Evolutionary conservation across 495 filamentous ascomycete species (phyloP).

Genomic region (Neurospora sp.): DNA sequence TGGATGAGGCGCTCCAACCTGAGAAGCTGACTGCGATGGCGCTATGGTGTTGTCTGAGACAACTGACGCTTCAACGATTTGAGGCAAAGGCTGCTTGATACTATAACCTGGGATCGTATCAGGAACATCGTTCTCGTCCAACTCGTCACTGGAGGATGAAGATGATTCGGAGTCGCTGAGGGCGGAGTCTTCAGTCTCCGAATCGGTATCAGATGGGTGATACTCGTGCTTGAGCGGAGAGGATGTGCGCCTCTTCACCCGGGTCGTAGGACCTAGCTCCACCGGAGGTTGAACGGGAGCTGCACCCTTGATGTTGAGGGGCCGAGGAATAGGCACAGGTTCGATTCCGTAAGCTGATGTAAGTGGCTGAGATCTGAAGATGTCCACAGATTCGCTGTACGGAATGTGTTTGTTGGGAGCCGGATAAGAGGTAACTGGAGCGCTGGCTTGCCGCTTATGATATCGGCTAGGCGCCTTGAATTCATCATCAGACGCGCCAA

Average conservation of each 20-base stretch:
- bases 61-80: conserved; percentile 15
- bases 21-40: conserved; percentile 69
- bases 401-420: conserved; percentile 35
- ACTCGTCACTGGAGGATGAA: conserved; percentile 40
- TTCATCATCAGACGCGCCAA: conserved; percentile 6
- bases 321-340: conserved; percentile 41
- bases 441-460: conserved; percentile 10
- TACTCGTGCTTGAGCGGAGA: conserved; percentile 98
- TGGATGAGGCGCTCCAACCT: conserved; percentile 46
- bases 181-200: conserved; percentile 39
- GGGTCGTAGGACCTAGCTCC: conserved; percentile 26
- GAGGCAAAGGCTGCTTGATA: conserved; percentile 24
- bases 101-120: conserved; percentile 40
- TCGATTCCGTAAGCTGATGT: conserved; percentile 5
- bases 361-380: background rate
- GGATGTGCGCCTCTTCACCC: conserved; percentile 62
- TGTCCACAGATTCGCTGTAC: conserved; percentile 1
- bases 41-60: conserved; percentile 45
- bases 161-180: conserved; percentile 34
- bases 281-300: conserved; percentile 41
- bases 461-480: conserved; percentile 19
- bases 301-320: conserved; percentile 36
- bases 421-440: conserved; percentile 19
- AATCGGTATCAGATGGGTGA: conserved; percentile 68
- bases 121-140: conserved; percentile 41